Percentiles rank a stretch among this genome's conserved stretches.
Evolutionary conservation across 768 basidiomycete genomes (phyloP).

Genomic region (Xanthoconium purpureum): DNA sequence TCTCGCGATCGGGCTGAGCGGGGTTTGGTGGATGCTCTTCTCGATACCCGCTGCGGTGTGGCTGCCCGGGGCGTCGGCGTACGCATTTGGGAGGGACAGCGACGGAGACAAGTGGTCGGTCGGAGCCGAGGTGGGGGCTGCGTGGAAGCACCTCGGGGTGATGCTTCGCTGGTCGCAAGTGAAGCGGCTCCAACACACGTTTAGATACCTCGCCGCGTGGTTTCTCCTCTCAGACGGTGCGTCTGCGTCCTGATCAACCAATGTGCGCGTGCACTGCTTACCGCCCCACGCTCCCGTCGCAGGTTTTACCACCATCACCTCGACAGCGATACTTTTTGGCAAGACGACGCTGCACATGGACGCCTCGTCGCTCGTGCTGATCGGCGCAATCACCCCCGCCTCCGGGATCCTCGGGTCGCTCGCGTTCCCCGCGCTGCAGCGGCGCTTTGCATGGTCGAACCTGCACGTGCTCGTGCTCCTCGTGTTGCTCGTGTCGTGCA

Average conservation of each 20-base stretch:
- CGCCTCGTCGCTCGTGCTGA: constrained; percentile 69
- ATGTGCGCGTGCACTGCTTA: not conserved
- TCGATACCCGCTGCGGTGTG: constrained; percentile 76
- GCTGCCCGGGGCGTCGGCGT: constrained; percentile 46
- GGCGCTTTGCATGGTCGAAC: constrained; percentile 61
- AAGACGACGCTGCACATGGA: constrained; percentile 86
- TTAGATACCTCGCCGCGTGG: constrained; percentile 90
- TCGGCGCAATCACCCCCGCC: constrained; percentile 74
- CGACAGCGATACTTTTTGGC: constrained; percentile 87
- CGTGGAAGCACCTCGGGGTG: constrained; percentile 72
- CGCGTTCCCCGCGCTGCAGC: constrained; percentile 74
- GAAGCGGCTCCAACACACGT: constrained; percentile 74
- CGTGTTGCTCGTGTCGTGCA: constrained; percentile 59
- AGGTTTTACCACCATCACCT: constrained; percentile 89
- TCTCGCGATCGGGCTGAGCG: constrained; percentile 81
- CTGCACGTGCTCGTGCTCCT: constrained; percentile 62
- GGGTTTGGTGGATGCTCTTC: constrained; percentile 85
- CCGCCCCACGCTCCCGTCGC: not conserved
- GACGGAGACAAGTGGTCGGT: constrained; percentile 42
- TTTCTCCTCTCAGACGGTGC: constrained; percentile 89
- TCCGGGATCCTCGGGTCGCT: constrained; percentile 84
- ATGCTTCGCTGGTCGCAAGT: constrained; percentile 79
- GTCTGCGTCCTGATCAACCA: constrained; percentile 14
- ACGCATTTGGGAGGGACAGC: not conserved
- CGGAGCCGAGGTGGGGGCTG: constrained; percentile 51